Base-by-base conservation (phyloP, 768 basidiomycete genomes). In the Pluteus cervinus region DNA sequence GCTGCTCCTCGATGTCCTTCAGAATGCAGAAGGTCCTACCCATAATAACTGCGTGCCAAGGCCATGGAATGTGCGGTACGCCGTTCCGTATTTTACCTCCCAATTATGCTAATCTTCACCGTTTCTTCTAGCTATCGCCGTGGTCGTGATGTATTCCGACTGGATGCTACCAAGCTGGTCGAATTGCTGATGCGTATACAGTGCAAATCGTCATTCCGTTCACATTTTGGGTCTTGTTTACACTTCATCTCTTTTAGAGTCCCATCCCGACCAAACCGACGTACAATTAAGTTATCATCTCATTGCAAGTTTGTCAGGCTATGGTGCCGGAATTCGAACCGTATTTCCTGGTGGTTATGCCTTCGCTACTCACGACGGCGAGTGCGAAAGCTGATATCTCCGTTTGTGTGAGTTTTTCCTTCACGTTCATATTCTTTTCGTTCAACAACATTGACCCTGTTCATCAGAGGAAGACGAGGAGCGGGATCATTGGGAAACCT, bases 11-110 rank as follows among this genome's bases (percentile, higher is more conserved):
- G 79, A 76, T 36, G 82, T 90, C 0, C 68, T 93, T 30, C 64
- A 73, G 15, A 83, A 85, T 30, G 82, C 83, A 7, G 80, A 78
- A 25, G 73, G 75, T 4, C 54, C 69, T 1, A 78, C 81, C 33
- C 80, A 84, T 53, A 64, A 70, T 15, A 81, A 51, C 50, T 91
- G 36, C 66, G 84, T 17, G 73, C 78, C 24, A 88, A 90, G 52
- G 86, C 86, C 1, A 90, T 93, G 85, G 90, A 92, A 52, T 91
- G 88, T 54, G 87, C 86, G 0, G 86, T 85, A 7, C 63, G 89
- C 16, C 55, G 10, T 41, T 11, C 43, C 24, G 14, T 24, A 5
- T 29, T 23, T 18, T 14, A 28, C 23, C 15, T 32, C 7, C 31
- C 7, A 14, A n/a, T 9, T 18, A n/a, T 32, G 10, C 7, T 14